Percentiles rank a stretch among this genome's conserved stretches.
These are phyloP conservation scores for Parasarocladium wereldwijsianum DNA, from an alignment of 2,329 filamentous ascomycete genomes.

Conservation along the genomic window DNA sequence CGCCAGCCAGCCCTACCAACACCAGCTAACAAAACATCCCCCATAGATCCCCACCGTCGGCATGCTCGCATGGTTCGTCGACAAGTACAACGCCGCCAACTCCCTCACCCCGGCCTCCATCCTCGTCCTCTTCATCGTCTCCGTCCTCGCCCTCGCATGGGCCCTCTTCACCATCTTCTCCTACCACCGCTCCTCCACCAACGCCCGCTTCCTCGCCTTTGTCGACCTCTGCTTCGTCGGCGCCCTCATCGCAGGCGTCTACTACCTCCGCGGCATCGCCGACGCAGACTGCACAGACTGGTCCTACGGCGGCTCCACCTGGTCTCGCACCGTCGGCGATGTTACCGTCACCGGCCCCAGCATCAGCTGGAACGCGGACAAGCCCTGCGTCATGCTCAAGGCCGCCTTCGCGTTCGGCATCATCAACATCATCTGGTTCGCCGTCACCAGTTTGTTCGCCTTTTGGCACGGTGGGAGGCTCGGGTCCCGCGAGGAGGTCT, in stretches of 20 bases:
- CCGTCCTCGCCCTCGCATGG: constrained; percentile 48
- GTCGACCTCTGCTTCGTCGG: constrained; percentile 48
- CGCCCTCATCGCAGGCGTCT: constrained; percentile 48
- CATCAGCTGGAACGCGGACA: constrained; percentile 39
- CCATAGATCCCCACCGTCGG: constrained; percentile 47
- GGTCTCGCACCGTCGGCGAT: constrained; percentile 45
- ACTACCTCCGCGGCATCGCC: constrained; percentile 42
- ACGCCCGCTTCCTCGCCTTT: constrained; percentile 45
- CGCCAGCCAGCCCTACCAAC: not conserved
- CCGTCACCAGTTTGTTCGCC: constrained; percentile 60
- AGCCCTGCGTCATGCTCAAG: constrained; percentile 86
- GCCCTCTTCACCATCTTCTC: constrained; percentile 49
- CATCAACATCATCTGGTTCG: constrained; percentile 74
- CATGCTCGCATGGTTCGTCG: constrained; percentile 53
- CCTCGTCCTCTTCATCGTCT: constrained; percentile 54
- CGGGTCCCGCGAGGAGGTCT: constrained; percentile 18
- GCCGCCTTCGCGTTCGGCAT: constrained; percentile 79
- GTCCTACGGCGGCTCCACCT: constrained; percentile 36
- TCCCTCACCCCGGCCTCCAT: constrained; percentile 45
- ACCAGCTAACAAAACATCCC: not conserved
- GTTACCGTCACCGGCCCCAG: constrained; percentile 38
- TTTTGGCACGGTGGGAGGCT: constrained; percentile 32
- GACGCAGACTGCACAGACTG: constrained; percentile 54
- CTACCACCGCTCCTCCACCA: constrained; percentile 46
- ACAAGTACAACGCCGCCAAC: constrained; percentile 42